These are phyloP conservation scores for Aureoboletus auriporus DNA, from an alignment of 768 basidiomycete genomes.

Conservation along the genomic window DNA sequence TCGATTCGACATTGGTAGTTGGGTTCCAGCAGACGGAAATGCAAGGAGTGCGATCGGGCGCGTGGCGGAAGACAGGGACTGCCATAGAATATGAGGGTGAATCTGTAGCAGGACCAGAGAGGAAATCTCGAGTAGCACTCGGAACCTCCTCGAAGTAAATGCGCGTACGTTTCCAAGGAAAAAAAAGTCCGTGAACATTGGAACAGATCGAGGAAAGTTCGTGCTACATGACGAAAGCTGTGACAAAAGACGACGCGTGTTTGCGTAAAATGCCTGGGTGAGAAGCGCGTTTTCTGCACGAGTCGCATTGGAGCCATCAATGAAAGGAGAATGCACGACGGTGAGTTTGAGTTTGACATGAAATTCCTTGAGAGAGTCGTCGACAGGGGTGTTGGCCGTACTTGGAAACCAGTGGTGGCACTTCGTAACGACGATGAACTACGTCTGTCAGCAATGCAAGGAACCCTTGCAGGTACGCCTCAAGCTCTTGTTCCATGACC, in stretches of 20 bases:
- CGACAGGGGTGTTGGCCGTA: neutral
- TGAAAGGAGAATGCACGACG: neutral
- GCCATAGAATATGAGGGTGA: conserved; percentile 8
- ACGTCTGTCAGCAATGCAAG: conserved; percentile 86
- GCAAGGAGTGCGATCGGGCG: conserved; percentile 10
- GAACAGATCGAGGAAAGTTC: conserved; percentile 1
- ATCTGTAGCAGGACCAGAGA: conserved; percentile 1
- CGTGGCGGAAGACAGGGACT: conserved; percentile 2
- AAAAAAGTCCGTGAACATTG: conserved; percentile 4
- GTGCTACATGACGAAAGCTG: neutral
- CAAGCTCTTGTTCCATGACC: neutral
- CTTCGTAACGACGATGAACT: conserved; percentile 32
- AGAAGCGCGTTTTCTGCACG: conserved; percentile 18
- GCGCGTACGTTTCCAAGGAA: neutral
- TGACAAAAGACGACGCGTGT: conserved; percentile 6
- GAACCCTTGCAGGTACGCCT: conserved; percentile 72
- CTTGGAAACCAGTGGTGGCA: neutral
- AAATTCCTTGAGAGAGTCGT: neutral
- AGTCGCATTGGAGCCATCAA: conserved; percentile 13
- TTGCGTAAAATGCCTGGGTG: conserved; percentile 9
- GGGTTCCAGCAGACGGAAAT: conserved; percentile 18
- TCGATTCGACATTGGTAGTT: conserved; percentile 5
- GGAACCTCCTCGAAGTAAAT: neutral
- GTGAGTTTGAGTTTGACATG: neutral
- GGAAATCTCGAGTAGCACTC: neutral